Evolutionary conservation across 1,139 yeast species (phyloP).

Genomic region (Pneumocystis sp.): DNA sequence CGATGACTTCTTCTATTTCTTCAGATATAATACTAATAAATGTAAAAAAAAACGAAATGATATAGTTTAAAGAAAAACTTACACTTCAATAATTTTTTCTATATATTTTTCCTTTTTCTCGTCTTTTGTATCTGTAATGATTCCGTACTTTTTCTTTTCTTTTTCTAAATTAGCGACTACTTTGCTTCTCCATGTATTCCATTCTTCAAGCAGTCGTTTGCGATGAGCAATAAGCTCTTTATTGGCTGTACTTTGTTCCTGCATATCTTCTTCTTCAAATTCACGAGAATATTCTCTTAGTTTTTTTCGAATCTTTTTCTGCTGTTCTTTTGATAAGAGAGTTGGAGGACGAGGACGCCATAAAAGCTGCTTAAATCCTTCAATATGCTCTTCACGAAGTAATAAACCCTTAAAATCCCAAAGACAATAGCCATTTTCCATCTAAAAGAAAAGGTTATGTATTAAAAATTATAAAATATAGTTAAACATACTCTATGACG

Average conservation of each 20-base stretch:
- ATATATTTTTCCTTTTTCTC: conserved; percentile 50
- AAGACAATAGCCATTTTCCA: conserved; percentile 82
- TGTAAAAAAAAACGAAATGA: not conserved
- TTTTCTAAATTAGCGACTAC: conserved; percentile 27
- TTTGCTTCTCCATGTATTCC: conserved; percentile 64
- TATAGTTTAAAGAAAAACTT: not conserved
- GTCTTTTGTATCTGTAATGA: conserved; percentile 28
- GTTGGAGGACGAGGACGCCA: conserved; percentile 98
- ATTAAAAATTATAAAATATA: not conserved
- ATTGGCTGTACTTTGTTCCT: conserved; percentile 89
- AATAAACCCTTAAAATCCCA: conserved; percentile 71
- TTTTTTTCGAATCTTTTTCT: conserved; percentile 81
- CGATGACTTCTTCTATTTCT: not conserved
- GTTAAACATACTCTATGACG: conserved; percentile 35
- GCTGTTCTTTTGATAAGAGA: conserved; percentile 57
- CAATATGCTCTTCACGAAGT: conserved; percentile 60
- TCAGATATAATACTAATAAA: not conserved
- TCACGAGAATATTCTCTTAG: conserved; percentile 79
- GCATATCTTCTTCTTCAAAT: conserved; percentile 89
- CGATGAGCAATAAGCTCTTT: conserved; percentile 80
- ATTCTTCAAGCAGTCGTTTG: conserved; percentile 67
- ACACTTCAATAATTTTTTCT: conserved; percentile 56
- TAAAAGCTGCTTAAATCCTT: conserved; percentile 71
- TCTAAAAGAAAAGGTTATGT: conserved; percentile 16
- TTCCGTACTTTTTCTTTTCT: conserved; percentile 34